phyloP scores from a whole-genome alignment of 2,329 filamentous ascomycete species.

The Samsoniella hepiali region DNA sequence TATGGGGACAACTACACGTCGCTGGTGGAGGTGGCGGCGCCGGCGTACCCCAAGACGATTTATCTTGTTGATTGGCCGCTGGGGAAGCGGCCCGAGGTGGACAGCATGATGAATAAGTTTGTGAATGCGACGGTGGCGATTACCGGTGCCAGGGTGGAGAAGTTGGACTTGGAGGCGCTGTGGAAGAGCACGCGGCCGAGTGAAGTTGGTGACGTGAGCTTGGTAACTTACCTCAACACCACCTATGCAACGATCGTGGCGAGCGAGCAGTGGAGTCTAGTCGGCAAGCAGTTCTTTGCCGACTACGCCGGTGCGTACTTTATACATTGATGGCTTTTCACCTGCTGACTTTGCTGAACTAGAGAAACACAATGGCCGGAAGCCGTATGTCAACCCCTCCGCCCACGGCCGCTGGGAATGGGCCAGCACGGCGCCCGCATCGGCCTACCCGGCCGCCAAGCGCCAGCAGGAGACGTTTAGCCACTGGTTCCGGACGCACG shows the following conservation, averaged over 20 bases:
- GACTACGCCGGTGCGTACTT: constrained; percentile 10
- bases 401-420: constrained; percentile 5
- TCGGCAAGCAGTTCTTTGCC: constrained; percentile 14
- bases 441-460: constrained; percentile 24
- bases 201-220: background rate
- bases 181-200: constrained; percentile 12
- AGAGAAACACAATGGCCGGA: constrained; percentile 15
- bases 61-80: background rate
- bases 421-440: constrained; percentile 1
- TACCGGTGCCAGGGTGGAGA: constrained; percentile 9
- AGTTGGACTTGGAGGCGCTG: constrained; percentile 4
- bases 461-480: constrained; percentile 33
- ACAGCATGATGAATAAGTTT: background rate
- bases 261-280: constrained; percentile 10
- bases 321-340: background rate
- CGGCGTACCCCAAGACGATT: constrained; percentile 6
- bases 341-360: background rate
- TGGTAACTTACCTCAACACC: constrained; percentile 3
- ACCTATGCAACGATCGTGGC: constrained; percentile 9
- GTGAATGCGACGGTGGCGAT: background rate
- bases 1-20: constrained; percentile 8
- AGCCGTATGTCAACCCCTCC: constrained; percentile 17
- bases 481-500: constrained; percentile 31
- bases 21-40: background rate
- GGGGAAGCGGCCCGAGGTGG: background rate